Conservation (phyloP, 495 filamentous ascomycete species). For the Stereocaulon alpinum region DNA sequence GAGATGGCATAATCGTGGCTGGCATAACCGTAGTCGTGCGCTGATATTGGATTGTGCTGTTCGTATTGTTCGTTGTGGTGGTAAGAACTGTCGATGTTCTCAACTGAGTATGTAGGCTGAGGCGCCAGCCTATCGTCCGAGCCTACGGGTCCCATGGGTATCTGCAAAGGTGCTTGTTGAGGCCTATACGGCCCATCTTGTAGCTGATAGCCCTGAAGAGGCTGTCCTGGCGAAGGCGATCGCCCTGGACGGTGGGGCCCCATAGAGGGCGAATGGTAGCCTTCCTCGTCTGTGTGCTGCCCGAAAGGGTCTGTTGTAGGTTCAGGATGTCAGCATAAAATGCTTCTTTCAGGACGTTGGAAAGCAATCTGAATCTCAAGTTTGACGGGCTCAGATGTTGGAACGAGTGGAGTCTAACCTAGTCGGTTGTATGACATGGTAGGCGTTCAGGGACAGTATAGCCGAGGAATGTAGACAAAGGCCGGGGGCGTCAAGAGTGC, state of each 20-base stretch:
- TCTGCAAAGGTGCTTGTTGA: conserved; percentile 47
- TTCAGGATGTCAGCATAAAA: conserved; percentile 1
- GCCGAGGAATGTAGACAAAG: conserved; percentile 8
- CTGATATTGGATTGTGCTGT: conserved; percentile 33
- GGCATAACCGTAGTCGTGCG: conserved; percentile 35
- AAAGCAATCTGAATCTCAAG: background rate
- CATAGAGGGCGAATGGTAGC: conserved; percentile 55
- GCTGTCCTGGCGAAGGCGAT: conserved; percentile 45
- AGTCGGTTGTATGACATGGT: conserved; percentile 26
- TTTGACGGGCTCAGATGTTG: background rate
- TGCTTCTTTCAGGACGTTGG: background rate
- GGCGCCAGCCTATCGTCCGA: conserved; percentile 55
- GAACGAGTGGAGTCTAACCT: conserved; percentile 13
- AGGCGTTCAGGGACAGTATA: background rate
- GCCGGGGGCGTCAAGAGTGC: background rate
- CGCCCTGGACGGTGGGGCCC: conserved; percentile 44
- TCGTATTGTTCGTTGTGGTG: conserved; percentile 58
- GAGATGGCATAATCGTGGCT: conserved; percentile 61
- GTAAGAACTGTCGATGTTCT: conserved; percentile 61
- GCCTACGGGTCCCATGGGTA: conserved; percentile 50
- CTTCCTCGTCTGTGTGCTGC: conserved; percentile 29
- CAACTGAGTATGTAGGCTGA: conserved; percentile 79
- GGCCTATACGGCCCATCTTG: conserved; percentile 54
- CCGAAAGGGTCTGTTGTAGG: conserved; percentile 10
- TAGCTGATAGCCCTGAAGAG: conserved; percentile 58